Conservation (phyloP, 2,329 filamentous ascomycete species). For the Pseudogymnoascus sp. region DNA sequence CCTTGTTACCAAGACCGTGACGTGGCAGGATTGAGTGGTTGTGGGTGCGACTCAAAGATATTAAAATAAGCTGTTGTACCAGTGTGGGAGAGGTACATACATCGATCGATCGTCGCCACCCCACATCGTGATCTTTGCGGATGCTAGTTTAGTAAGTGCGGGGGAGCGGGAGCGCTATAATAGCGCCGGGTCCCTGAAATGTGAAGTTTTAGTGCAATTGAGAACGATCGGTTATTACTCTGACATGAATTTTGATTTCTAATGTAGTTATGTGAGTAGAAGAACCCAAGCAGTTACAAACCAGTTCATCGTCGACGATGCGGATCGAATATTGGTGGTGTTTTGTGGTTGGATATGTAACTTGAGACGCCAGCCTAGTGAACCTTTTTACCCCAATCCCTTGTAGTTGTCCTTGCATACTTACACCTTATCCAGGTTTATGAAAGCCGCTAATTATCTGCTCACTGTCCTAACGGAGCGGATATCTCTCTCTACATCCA, state of each 20-base stretch:
- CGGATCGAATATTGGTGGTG: background rate
- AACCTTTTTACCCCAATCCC: background rate
- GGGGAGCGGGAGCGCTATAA: background rate
- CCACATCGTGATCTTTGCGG: background rate
- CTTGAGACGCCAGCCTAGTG: background rate
- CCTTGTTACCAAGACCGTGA: slow-evolving; percentile 34
- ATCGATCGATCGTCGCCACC: background rate
- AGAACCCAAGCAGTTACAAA: background rate
- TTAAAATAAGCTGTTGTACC: background rate
- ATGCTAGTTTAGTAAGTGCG: background rate
- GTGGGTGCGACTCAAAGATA: background rate
- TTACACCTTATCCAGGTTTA: background rate
- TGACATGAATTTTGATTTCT: background rate
- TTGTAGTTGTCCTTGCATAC: background rate
- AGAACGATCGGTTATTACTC: background rate
- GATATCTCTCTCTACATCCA: slow-evolving; percentile 29
- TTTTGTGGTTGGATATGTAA: background rate
- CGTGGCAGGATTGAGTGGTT: slow-evolving; percentile 20
- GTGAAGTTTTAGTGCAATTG: background rate
- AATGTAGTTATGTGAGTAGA: background rate
- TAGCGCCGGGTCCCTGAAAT: slow-evolving; percentile 1
- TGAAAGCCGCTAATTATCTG: background rate
- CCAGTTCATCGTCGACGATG: background rate
- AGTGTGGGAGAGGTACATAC: background rate
- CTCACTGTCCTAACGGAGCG: background rate